Evolutionary conservation across 2,329 filamentous ascomycete species (phyloP).

Genomic region (Clarireedia hainanense): DNA sequence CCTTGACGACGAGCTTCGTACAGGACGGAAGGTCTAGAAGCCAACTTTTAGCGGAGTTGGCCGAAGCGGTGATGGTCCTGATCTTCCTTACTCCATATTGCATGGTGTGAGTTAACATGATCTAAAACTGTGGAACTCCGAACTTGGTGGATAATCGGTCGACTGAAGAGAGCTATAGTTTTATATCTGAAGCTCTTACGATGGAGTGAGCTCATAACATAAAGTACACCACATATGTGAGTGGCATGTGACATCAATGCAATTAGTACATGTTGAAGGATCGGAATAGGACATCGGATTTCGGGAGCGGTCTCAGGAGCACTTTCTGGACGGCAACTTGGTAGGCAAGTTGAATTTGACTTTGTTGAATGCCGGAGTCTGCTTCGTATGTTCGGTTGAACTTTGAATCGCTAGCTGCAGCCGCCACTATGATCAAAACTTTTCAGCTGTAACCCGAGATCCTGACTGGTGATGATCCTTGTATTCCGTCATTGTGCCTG

Average conservation of each 20-base stretch:
- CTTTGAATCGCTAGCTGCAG: neutral
- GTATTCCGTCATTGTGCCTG: slow-evolving; percentile 3
- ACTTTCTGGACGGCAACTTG: no score
- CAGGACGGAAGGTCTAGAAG: neutral
- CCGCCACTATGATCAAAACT: neutral
- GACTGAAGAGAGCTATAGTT: neutral
- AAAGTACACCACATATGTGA: neutral
- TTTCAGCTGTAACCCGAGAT: neutral
- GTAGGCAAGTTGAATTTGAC: no score
- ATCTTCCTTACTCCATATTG: slow-evolving; percentile 5
- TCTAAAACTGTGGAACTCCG: neutral
- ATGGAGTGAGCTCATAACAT: neutral
- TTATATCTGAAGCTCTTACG: neutral
- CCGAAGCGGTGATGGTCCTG: neutral
- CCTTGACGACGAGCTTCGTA: neutral
- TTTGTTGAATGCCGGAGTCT: no score
- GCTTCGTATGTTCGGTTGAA: neutral
- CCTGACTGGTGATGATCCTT: neutral
- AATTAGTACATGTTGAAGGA: no score
- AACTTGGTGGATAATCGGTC: neutral
- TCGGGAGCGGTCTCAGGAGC: no score
- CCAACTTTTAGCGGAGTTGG: neutral
- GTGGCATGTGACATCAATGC: neutral
- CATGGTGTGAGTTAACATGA: slow-evolving; percentile 2
- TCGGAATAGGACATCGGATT: no score